Conservation (phyloP, 1,284 basidiomycete genomes). For the Ustilago sp. region DNA sequence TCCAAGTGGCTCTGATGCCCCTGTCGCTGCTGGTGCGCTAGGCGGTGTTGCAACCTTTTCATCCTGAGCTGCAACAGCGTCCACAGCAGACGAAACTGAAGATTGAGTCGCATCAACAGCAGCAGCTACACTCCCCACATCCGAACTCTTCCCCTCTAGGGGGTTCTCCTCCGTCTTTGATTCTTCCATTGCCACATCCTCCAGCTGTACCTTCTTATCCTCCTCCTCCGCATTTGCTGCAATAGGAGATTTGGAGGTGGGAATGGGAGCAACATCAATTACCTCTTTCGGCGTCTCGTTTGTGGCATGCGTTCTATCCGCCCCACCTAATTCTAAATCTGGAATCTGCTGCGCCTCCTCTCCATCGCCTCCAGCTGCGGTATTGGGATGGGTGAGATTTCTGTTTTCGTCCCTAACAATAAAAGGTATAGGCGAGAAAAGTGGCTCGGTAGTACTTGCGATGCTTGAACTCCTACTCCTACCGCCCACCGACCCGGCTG, state of each 20-base stretch:
- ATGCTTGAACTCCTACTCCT: slow-evolving; percentile 21
- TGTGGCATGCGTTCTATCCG: slow-evolving; percentile 21
- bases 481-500: background rate
- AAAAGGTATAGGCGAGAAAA: slow-evolving; percentile 50
- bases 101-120: slow-evolving; percentile 9
- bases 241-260: background rate
- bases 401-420: slow-evolving; percentile 27
- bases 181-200: background rate
- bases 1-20: slow-evolving; percentile 22
- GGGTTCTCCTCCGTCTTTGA: background rate
- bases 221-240: background rate
- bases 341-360: slow-evolving; percentile 14
- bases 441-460: slow-evolving; percentile 17
- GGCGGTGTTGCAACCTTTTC: background rate
- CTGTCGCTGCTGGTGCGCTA: background rate
- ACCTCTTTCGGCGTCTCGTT: slow-evolving; percentile 17
- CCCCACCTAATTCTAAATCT: slow-evolving; percentile 35
- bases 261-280: slow-evolving; percentile 15
- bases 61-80: background rate
- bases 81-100: background rate
- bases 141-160: background rate
- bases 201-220: background rate
- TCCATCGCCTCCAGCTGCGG: background rate
- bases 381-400: background rate
- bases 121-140: slow-evolving; percentile 3